Base-by-base conservation (phyloP, 2,329 filamentous ascomycete genomes). In the Colletotrichum endophyticum region DNA sequence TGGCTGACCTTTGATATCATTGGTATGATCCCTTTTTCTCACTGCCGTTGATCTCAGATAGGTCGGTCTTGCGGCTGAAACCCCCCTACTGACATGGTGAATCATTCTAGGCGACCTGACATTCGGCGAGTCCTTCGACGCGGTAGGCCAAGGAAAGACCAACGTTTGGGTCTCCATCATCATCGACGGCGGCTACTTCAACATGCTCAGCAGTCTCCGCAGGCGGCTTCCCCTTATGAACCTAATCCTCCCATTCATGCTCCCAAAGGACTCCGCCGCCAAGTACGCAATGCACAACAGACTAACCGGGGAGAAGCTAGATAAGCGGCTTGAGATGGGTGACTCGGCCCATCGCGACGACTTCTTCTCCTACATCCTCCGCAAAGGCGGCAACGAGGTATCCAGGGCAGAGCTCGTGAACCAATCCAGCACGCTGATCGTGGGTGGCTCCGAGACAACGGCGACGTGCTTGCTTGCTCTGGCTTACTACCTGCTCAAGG, bases 1-100 rank as follows among this genome's bases (percentile, higher is more conserved):
- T 62, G 59, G 59, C 19, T 62, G 12, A 62, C 59, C 12, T 62
- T 34, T 32, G 30, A 62, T 8, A 62, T 62, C 59, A 62, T 62
- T 15, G 59, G 59, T 34, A 62, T 32, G 12, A 8, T 11, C 0
- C 13, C 0, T 13, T 25, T 19, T 28, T 6, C 16, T 11, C 25
- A 2, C n/a, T 4, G 4, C 1, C 25, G 1, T 16, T 9, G 25
- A 22, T 2, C 11, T 8, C 13, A 59, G 27, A 6, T n/a, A n/a
- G 3, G 8, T 1, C 6, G 5, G 8, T 9, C 15, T 2, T 30
- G 8, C 27, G 11, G 25, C 57, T 61, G 9, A 16, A 16, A 7
- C 1, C 16, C n/a, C 57, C 25, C 6, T 8, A 22, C 59, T 32
- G 15, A 32, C 27, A 4, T 19, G 12, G 16, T 19, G 5, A 1